These are phyloP conservation scores for Rutstroemia sydowiana DNA, from an alignment of 2,329 filamentous ascomycete species.

Conservation along the genomic window DNA sequence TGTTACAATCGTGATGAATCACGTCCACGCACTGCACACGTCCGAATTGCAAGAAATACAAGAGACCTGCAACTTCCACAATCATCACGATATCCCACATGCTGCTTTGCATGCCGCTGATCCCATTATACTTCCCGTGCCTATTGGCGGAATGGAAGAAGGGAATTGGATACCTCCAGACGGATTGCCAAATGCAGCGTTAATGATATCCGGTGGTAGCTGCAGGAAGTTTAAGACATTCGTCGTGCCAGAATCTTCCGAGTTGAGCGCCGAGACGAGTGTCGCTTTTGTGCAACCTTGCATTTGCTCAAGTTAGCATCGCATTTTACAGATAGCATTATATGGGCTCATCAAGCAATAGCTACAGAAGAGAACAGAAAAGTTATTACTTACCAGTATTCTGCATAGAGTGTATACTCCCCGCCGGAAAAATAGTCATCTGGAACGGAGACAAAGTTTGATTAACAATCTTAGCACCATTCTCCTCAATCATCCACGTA, in stretches of 20 bases:
- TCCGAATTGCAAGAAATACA: neutral
- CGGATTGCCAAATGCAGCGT: constrained; percentile 36
- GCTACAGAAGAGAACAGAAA: neutral
- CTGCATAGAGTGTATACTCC: constrained; percentile 42
- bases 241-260: constrained; percentile 41
- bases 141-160: constrained; percentile 30
- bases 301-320: neutral
- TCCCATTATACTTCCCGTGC: constrained; percentile 36
- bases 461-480: constrained; percentile 38
- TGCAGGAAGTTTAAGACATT: constrained; percentile 41
- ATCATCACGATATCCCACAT: constrained; percentile 1
- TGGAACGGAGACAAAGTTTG: constrained; percentile 36
- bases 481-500: constrained; percentile 46
- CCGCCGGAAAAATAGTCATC: constrained; percentile 44
- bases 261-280: constrained; percentile 41
- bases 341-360: neutral
- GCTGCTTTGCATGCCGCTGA: constrained; percentile 33
- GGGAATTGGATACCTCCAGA: constrained; percentile 4
- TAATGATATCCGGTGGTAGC: constrained; percentile 35
- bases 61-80: neutral
- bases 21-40: no score
- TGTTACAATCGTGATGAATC: no score
- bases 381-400: constrained; percentile 41
- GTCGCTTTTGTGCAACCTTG: constrained; percentile 41
- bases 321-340: no score